Evolutionary conservation across 495 filamentous ascomycete genomes (phyloP), one percentile per base, ranked within the genome.

Genomic region (Hypoxylon crocopeplum): DNA sequence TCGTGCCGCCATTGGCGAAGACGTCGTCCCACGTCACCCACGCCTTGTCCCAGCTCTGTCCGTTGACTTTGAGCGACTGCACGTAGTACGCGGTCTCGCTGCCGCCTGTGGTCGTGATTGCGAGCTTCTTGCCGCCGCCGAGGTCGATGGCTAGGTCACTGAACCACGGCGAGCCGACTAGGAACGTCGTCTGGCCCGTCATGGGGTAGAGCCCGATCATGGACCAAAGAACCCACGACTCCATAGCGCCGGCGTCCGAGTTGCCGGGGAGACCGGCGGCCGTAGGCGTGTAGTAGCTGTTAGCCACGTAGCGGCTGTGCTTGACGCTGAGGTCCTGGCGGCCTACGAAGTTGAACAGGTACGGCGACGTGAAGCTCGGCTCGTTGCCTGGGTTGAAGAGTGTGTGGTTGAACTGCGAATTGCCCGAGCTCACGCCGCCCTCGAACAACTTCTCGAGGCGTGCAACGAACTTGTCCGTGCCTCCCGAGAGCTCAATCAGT

Each of bases 301-400:
- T 75, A 7, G 79, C 83, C 5, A 85, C 76, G 37, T 70, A 69
- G 30, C 85, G 77, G 12, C 80, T 81, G 51, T 77, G 75, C 55
- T 81, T 71, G 24, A 88, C 86, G 21, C 74, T 75, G 5, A 84
- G 74, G 56, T 86, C 81, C 56, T 86, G 87, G 33, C 81, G 77
- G 54, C 78, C 78, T 37, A 83, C 80, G 70, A 80, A 92, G 71
- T 90, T 83, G 77, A 86, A 91, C 0, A 90, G 79, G 67, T 89
- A 92, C 0, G 87, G 87, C 3, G 84, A 77, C 3, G 81, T 81
- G 74, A 92, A 91, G 41, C 78, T 78, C 30, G 87, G 87, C 69
- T 91, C 86, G 65, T 91, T 90, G 2, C 82, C 85, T 0, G 85
- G 78, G 69, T 90, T 84, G 69, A 84, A 89, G 38, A 90, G 81